Evolutionary conservation across 129 eudicot species (phyloP), one percentile per base, ranked within the genome.

Genomic region (Flaveria sonorensis): DNA sequence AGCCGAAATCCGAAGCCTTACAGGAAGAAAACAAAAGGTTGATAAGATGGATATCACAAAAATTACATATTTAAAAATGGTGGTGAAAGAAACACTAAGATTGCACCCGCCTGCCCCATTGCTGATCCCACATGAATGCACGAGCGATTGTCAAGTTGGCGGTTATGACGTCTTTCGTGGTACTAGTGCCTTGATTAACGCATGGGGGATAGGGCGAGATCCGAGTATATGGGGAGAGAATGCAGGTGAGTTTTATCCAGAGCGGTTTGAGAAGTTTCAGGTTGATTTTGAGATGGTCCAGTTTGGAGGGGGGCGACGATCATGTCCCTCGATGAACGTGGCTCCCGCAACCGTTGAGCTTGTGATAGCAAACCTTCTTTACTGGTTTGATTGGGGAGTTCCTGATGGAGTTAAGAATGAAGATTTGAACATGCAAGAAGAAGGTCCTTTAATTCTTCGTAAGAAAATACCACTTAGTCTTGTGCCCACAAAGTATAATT

Each of bases 11-110:
- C 70, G 90, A 70, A 71, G 53, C 6, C 40, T 64, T 24, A 45
- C 77, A 12, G 59, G 50, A 4, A 70, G 64, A 23, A 76, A 59
- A 61, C 39, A 45, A 9, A 52, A 72, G 3, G 68, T 86, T 52
- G 57, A 71, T 5, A 84, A 68, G 11, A 6, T 42, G 0, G 97
- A 91, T 46, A 50, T 87, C 46, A 64, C 63, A 24, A 81, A 85
- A 23, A 91, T 91, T 89, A 77, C 51, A 0, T 91, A 88, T 50
- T 65, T 88, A 68, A 86, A 87, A 79, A 90, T 86, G 39, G 86
- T 83, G 52, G 82, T 91, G 64, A 88, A 88, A 68, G 97, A 91
- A 68, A 81, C 91, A 10, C 78, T 88, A 4, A 84, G 92, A 19
- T 30, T 78, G 0, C 87, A 86, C 47, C 77, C 89, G 11, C 97